Conservation (phyloP, 345 rosid genomes). For the Eucalyptus erythrocorys region DNA sequence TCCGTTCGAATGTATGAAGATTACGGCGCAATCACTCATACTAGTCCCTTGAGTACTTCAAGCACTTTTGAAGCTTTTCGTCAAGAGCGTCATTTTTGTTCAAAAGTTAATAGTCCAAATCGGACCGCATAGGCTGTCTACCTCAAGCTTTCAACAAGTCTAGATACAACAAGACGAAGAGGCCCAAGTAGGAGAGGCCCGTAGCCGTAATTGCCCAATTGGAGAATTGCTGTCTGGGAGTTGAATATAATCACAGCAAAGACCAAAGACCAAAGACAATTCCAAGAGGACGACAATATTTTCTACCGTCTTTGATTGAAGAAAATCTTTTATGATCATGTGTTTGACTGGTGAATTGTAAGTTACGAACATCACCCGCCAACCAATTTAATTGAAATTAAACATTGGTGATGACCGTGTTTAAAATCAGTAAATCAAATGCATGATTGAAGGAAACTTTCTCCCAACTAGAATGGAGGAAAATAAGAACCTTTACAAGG, state of each 20-base stretch:
- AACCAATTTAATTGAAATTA: not conserved
- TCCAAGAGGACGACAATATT: not conserved
- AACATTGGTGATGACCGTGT: not conserved
- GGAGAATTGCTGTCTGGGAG: not conserved
- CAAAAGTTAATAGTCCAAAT: not conserved
- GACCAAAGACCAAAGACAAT: not conserved
- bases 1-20: not conserved
- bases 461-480: not conserved
- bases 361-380: not conserved
- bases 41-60: not conserved
- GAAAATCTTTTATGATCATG: not conserved
- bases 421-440: not conserved
- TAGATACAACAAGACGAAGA: not conserved
- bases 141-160: not conserved
- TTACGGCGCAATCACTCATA: not conserved
- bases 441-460: not conserved
- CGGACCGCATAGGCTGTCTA: not conserved
- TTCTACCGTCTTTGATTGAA: not conserved
- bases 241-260: not conserved
- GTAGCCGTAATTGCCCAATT: not conserved
- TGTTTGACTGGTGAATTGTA: not conserved
- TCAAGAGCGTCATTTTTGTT: not conserved
- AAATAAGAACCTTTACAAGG: not conserved
- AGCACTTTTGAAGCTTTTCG: not conserved
- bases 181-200: not conserved